Percentiles rank a stretch among this genome's conserved stretches.
Conservation (phyloP, 352 stramenopile genomes). For the Paralagenidium karlingii region DNA sequence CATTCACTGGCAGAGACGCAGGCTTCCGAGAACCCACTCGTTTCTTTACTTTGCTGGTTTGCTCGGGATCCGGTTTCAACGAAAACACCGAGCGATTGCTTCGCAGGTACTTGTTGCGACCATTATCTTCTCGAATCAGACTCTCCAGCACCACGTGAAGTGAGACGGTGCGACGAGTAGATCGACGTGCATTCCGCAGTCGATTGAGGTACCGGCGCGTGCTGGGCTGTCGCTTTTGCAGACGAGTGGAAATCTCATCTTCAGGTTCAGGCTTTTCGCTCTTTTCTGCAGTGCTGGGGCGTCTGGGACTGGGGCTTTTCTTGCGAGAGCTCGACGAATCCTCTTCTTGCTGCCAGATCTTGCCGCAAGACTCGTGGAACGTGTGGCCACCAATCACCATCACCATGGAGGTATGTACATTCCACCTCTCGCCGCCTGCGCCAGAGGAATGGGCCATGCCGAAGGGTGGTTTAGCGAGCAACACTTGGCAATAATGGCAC, state of each 20-base stretch:
- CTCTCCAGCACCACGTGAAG: conserved; percentile 6
- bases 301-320: conserved; percentile 7
- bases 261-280: conserved; percentile 8
- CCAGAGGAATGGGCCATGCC: conserved; percentile 69
- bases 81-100: conserved; percentile 8
- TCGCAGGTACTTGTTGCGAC: conserved; percentile 7
- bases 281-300: conserved; percentile 4
- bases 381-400: conserved; percentile 62
- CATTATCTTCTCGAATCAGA: conserved; percentile 2
- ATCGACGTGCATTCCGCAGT: conserved; percentile 47
- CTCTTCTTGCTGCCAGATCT: conserved; percentile 64
- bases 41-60: conserved; percentile 1
- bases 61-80: conserved; percentile 4
- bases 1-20: conserved; percentile 4
- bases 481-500: conserved; percentile 71
- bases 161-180: background rate
- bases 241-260: conserved; percentile 32
- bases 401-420: conserved; percentile 73
- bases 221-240: conserved; percentile 68
- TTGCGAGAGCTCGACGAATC: background rate
- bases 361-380: conserved; percentile 80
- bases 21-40: conserved; percentile 5
- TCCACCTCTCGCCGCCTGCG: conserved; percentile 64
- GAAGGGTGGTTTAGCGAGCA: conserved; percentile 71
- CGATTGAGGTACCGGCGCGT: conserved; percentile 67